Conservation (phyloP, 140 eudicot genomes). For the Flaveria floridana region DNA sequence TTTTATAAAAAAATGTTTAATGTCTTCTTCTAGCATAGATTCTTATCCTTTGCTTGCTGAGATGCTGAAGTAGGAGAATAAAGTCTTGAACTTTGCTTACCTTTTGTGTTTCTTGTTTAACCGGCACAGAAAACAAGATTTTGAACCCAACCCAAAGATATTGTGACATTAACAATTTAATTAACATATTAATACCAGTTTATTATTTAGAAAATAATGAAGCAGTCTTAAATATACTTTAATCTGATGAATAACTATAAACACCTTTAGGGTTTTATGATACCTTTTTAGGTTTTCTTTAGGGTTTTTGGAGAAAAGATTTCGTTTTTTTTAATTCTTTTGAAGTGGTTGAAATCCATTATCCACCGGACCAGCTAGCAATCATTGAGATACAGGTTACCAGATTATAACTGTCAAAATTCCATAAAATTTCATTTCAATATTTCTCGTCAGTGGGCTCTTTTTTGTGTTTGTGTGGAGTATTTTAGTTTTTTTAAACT, state of each 20-base stretch:
- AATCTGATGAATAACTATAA: too few species aligned
- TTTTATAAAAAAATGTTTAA: not conserved
- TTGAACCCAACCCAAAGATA: conserved; percentile 22
- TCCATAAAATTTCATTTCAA: conserved; percentile 8
- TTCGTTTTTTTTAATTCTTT: not conserved
- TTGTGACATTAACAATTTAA: not conserved
- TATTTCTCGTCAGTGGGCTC: conserved; percentile 11
- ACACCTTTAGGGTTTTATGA: too few species aligned
- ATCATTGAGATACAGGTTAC: conserved; percentile 19
- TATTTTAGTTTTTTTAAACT: not conserved
- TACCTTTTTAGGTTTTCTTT: too few species aligned
- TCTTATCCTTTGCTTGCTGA: conserved; percentile 9
- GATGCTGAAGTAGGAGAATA: conserved; percentile 3
- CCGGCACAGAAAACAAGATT: conserved; percentile 32
- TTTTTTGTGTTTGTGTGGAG: conserved; percentile 23
- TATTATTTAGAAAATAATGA: not conserved
- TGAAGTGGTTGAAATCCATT: not conserved
- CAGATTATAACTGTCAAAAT: conserved; percentile 22
- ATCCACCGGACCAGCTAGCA: conserved; percentile 13
- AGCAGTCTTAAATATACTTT: too few species aligned
- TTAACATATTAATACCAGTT: too few species aligned
- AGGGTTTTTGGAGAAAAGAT: too few species aligned
- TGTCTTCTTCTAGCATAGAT: not conserved
- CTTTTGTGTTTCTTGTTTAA: conserved; percentile 18
- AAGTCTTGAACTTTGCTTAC: conserved; percentile 28